Base-by-base conservation (phyloP, 495 filamentous ascomycete genomes). In the Lasiosphaeria hispida region DNA sequence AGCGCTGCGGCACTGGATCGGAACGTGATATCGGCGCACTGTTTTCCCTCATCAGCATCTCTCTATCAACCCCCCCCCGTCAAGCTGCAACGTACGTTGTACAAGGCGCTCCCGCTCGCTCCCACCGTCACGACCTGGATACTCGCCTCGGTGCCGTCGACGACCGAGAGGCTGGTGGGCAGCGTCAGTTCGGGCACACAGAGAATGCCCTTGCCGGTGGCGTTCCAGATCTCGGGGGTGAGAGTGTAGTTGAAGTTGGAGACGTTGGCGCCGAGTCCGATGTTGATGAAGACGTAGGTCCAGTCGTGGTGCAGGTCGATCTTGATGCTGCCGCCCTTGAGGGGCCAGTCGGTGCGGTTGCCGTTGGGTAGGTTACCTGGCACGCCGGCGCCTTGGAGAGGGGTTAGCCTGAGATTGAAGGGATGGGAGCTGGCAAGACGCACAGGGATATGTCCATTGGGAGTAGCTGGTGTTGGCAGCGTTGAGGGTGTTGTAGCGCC, bases 21-120 rank as follows among this genome's bases (percentile, higher is more conserved):
- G 72, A 87, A 85, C 11, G 73, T 79, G 60, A 87, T 81, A 57
- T 88, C 85, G 53, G 84, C 83, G 63, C 85, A 87, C 83, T 85
- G 44, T 48, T 10, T 41, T n/a, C 6, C 19, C 34, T 3, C 10
- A 33, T 18, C 33, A 7, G 33, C n/a, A 54, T 54, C 19, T 38
- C 55, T 17, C 37, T 44, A 13, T 13, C 39, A 3, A 35, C 14
- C 9, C 4, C 23, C 11, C 43, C 33, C 30, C 0, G 18, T 4
- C 13, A 14, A 9, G 18, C n/a, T 9, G 36, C 19, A 36, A 76
- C 81, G 67, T 69, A 85, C 83, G 61, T 87, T 88, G 60, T 87
- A 88, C 49, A 88, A 61, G 7, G 78, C 75, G 45, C 63, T 69
- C 7, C 85, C 85, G 7, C 53, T 71, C 0, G 58, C 53, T 4